These are phyloP conservation scores for Cytidiella melzeri DNA, from an alignment of 768 basidiomycete genomes.

Conservation along the genomic window DNA sequence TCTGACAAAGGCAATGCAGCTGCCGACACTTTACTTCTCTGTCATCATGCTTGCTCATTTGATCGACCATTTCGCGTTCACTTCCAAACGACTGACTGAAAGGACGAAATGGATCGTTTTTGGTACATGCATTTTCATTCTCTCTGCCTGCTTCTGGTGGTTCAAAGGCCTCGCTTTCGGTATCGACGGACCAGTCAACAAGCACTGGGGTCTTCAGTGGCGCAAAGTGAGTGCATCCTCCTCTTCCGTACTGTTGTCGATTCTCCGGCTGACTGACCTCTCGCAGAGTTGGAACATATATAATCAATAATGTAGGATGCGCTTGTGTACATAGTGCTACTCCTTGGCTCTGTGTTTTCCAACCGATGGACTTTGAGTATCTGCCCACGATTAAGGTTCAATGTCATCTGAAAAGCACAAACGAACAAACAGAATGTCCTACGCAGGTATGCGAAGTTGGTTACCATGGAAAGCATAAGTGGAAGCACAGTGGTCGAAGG, in stretches of 20 bases:
- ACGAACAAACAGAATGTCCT: no score
- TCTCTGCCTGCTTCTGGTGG: constrained; percentile 91
- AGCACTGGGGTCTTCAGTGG: constrained; percentile 79
- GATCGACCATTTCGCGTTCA: constrained; percentile 91
- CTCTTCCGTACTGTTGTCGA: neutral
- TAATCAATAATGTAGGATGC: constrained; percentile 15
- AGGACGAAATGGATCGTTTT: constrained; percentile 72
- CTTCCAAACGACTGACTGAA: constrained; percentile 53
- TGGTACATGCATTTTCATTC: constrained; percentile 45
- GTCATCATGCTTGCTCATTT: constrained; percentile 89
- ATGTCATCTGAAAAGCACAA: no score
- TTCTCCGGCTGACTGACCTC: constrained; percentile 1
- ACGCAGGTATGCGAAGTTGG: no score
- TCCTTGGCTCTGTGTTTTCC: no score
- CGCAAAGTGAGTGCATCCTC: constrained; percentile 40
- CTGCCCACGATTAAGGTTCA: no score
- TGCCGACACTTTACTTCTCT: constrained; percentile 95
- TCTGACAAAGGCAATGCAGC: constrained; percentile 36
- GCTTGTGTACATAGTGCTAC: constrained; percentile 7
- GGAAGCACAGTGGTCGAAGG: no score
- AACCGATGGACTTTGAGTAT: no score
- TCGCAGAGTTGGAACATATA: constrained; percentile 33
- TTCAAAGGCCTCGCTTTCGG: constrained; percentile 88
- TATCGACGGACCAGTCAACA: constrained; percentile 79
- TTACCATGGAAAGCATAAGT: no score